These are phyloP conservation scores for Bruguiera parviflora DNA, from an alignment of 345 rosid species.

Conservation along the genomic window DNA sequence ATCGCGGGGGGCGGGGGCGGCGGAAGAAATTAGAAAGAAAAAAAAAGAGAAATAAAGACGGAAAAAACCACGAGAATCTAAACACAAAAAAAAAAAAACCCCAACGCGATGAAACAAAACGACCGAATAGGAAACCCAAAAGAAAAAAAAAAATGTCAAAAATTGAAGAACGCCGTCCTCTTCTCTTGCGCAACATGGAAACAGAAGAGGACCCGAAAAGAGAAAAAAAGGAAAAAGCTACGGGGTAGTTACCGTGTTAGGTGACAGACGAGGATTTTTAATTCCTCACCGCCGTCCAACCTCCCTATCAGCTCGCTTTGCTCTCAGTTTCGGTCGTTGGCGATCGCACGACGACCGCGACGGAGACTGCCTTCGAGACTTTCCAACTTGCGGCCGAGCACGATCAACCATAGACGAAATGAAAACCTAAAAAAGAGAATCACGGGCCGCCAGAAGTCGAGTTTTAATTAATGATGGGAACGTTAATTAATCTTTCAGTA, in stretches of 20 bases:
- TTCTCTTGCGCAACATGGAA: not conserved
- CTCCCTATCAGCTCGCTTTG: not conserved
- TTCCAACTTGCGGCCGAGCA: too few relatives aligned
- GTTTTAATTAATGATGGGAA: too few relatives aligned
- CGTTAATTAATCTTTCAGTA: too few relatives aligned
- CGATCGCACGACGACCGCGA: too few relatives aligned
- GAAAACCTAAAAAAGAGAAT: conserved; percentile 3
- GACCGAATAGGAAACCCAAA: not conserved
- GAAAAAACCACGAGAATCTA: not conserved
- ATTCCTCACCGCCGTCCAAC: not conserved
- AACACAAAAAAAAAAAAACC: not conserved
- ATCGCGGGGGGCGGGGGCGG: too few relatives aligned
- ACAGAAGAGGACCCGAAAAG: not conserved
- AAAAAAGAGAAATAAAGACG: too few relatives aligned
- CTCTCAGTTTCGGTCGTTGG: too few relatives aligned
- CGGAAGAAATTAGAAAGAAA: too few relatives aligned
- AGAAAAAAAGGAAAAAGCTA: not conserved
- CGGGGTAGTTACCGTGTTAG: not conserved
- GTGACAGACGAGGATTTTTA: conserved; percentile 3
- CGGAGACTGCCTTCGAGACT: too few relatives aligned
- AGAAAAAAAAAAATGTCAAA: too few relatives aligned
- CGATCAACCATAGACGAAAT: too few relatives aligned
- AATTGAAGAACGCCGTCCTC: conserved; percentile 2
- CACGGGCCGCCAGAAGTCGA: not conserved
- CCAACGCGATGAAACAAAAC: not conserved